Base-by-base conservation (phyloP, 257 asterid genomes). In the Lycium ferocissimum region DNA sequence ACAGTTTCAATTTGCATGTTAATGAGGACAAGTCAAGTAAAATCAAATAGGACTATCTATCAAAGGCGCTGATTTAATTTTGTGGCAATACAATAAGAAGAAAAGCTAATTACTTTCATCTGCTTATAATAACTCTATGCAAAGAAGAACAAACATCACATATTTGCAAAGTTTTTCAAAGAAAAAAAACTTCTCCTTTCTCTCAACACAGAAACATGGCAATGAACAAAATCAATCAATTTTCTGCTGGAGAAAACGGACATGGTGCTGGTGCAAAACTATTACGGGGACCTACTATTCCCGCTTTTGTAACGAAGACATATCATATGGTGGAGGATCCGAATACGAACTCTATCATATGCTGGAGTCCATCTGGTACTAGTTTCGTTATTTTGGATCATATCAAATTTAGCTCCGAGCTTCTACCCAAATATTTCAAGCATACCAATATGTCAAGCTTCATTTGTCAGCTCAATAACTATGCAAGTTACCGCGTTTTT, bases 401-500 rank as follows among this genome's bases (percentile, higher is more conserved):
- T 83, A 83, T 86, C 59, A 85, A 61, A 43, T 89, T 94, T 53
- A 82, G 93, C 5, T 87, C 80, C 2, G 87, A 93, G 10, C 43
- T 93, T 79, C 89, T 93, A 1, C 94, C 94, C 18, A 72, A 45
- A 54, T 87, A 87, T 65, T 94, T 93, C 70, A 94, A 82, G 84
- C 95, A 92, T 83, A 87, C 72, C 86, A 92, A 90, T 51, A 88
- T 94, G 61, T 88, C 97, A 0, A 92, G 94, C 89, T 94, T 93
- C 62, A 76, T 90, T 54, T 92, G 89, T 85, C 97, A 94, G 35
- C 97, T 94, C 86, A 92, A 91, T 84, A 92, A 89, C 89, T 94
- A 94, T 82, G 98, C 91, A 86, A 4, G 92, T 70, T 33, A 59
- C 7, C 18, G 0, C 18, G 26, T 71, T 70, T 35, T 33, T 75